A percentile compares a stretch with the other conserved stretches of the same genome.
phyloP scores from a whole-genome alignment of 2,329 filamentous ascomycete species.

The Rutstroemia sydowiana region DNA sequence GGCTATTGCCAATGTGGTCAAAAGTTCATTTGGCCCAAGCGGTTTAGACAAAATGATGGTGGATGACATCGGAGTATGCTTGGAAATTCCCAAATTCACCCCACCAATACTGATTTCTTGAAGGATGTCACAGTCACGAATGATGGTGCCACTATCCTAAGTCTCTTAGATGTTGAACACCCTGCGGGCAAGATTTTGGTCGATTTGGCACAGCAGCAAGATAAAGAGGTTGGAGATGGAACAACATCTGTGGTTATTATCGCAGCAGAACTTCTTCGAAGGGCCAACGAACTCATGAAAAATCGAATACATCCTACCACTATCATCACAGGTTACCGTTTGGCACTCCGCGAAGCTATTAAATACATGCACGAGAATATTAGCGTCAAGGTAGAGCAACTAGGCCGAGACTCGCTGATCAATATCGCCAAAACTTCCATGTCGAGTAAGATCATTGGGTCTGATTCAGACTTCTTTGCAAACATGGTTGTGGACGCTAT shows the following conservation, averaged over 20 bases:
- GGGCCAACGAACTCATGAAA: conserved; percentile 97
- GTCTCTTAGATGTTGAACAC: conserved; percentile 92
- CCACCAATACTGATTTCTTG: conserved; percentile 17
- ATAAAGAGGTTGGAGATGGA: conserved; percentile 97
- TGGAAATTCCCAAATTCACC: conserved; percentile 3
- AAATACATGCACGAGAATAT: conserved; percentile 99
- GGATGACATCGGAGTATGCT: conserved; percentile 83
- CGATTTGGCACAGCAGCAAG: conserved; percentile 94
- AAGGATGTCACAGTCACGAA: conserved; percentile 98
- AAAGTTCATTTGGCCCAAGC: conserved; percentile 95
- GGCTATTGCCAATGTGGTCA: conserved; percentile 97
- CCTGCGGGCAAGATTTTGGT: conserved; percentile 97
- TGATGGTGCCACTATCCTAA: conserved; percentile 94
- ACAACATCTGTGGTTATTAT: conserved; percentile 98
- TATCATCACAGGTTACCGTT: conserved; percentile 95
- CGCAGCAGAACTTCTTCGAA: conserved; percentile 84
- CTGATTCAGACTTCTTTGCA: conserved; percentile 93
- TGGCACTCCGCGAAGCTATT: conserved; percentile 90
- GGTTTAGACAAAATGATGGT: conserved; percentile 99
- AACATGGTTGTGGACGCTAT: conserved; percentile 97
- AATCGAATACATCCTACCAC: conserved; percentile 99
- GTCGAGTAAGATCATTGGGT: conserved; percentile 97
- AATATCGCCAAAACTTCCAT: conserved; percentile 98
- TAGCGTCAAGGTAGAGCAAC: conserved; percentile 86
- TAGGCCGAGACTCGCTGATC: conserved; percentile 83